phyloP scores from a whole-genome alignment of 768 basidiomycete species.

The Coprinopsis sp. region DNA sequence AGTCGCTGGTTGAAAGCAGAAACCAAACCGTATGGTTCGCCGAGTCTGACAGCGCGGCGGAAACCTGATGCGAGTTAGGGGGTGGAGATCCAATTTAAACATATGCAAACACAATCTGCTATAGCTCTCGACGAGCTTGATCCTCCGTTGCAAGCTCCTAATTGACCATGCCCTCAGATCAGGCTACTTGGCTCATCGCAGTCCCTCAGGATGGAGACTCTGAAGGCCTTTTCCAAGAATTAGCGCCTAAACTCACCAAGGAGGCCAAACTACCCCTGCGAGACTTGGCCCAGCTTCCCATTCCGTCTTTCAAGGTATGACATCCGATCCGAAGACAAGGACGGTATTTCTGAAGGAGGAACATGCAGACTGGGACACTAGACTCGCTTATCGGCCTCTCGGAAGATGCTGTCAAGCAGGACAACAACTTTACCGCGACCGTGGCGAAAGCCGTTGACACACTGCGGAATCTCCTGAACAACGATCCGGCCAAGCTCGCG shows the following conservation, averaged over 20 bases:
- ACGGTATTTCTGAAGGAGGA: slow-evolving; percentile 14
- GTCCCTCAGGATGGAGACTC: slow-evolving; percentile 85
- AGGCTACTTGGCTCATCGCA: slow-evolving; percentile 90
- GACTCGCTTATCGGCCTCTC: slow-evolving; percentile 85
- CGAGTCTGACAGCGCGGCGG: too few relatives aligned
- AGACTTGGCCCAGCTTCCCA: slow-evolving; percentile 58
- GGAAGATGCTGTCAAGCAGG: slow-evolving; percentile 90
- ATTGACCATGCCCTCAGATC: slow-evolving; percentile 82
- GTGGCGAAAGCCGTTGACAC: slow-evolving; percentile 95
- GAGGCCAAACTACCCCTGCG: slow-evolving; percentile 47
- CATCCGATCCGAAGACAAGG: slow-evolving; percentile 9
- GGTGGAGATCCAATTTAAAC: too few relatives aligned
- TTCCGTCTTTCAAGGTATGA: slow-evolving; percentile 88
- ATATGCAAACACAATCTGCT: slow-evolving; percentile 1
- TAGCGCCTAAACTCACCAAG: slow-evolving; percentile 56
- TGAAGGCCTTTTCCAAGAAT: slow-evolving; percentile 64
- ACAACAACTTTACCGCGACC: slow-evolving; percentile 77
- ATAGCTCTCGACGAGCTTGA: slow-evolving; percentile 8
- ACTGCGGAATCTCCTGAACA: slow-evolving; percentile 83
- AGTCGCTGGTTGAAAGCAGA: too few relatives aligned
- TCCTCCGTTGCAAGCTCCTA: slow-evolving; percentile 8
- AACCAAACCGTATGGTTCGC: too few relatives aligned
- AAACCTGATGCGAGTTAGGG: too few relatives aligned
- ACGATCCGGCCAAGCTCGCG: slow-evolving; percentile 69
- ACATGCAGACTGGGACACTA: slow-evolving; percentile 85